A percentile compares a stretch with the other conserved stretches of the same genome.
These are phyloP conservation scores for Fusarium subtropicale DNA, from an alignment of 2,329 filamentous ascomycete species.

Conservation along the genomic window DNA sequence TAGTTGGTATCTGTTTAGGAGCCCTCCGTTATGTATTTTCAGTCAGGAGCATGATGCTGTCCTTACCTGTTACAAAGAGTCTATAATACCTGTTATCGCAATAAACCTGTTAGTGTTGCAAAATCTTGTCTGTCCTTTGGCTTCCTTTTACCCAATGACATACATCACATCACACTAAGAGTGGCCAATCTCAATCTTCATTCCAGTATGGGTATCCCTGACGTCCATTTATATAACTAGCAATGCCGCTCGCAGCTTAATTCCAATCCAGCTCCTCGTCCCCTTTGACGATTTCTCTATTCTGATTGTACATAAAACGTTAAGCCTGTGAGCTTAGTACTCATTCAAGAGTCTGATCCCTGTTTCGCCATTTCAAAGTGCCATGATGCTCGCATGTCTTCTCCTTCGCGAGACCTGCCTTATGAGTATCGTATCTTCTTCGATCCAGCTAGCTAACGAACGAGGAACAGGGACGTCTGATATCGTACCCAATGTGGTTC, in stretches of 20 bases:
- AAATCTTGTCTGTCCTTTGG: not conserved
- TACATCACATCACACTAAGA: not conserved
- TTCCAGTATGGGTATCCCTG: constrained; percentile 36
- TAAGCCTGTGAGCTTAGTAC: not conserved
- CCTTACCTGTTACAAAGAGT: not conserved
- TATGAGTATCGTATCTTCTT: not conserved
- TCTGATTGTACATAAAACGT: constrained; percentile 39
- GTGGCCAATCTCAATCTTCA: constrained; percentile 18
- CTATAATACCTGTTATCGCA: not conserved
- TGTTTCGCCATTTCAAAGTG: not conserved
- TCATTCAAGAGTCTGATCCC: not conserved
- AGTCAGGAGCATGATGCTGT: not conserved
- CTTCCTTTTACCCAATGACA: not conserved
- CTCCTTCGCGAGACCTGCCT: not conserved
- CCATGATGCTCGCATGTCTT: not conserved
- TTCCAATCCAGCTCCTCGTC: constrained; percentile 12
- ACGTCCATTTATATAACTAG: constrained; percentile 36
- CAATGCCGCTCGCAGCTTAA: constrained; percentile 35
- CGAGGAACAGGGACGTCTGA: constrained; percentile 10
- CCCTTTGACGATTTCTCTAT: constrained; percentile 23
- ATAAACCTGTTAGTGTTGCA: not conserved
- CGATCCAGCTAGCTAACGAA: constrained; percentile 6
- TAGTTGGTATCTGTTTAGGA: constrained; percentile 41
- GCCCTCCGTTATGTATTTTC: not conserved
- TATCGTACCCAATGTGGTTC: constrained; percentile 3